Conservation (phyloP, 2,329 filamentous ascomycete species). For the Calonectria crousiana region DNA sequence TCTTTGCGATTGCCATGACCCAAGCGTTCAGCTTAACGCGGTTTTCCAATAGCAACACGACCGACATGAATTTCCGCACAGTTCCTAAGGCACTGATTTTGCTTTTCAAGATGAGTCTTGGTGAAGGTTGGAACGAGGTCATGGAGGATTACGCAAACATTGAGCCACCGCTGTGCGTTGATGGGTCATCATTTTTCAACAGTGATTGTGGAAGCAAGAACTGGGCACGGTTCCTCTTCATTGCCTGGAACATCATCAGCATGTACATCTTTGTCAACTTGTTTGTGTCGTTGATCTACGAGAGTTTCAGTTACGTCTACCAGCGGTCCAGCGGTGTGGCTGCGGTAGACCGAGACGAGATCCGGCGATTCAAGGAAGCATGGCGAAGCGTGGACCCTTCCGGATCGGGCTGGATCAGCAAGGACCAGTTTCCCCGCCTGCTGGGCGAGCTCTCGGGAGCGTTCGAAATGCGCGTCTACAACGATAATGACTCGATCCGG, state of each 20-base stretch:
- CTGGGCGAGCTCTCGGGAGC: slow-evolving; percentile 93
- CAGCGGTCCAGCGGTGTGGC: slow-evolving; percentile 95
- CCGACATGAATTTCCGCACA: slow-evolving; percentile 90
- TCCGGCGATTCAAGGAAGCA: slow-evolving; percentile 96
- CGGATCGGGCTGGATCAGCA: slow-evolving; percentile 90
- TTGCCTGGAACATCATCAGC: slow-evolving; percentile 98
- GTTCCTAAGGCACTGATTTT: slow-evolving; percentile 95
- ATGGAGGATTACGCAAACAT: slow-evolving; percentile 96
- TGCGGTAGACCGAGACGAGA: slow-evolving; percentile 91
- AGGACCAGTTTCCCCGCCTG: slow-evolving; percentile 88
- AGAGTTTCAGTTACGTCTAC: slow-evolving; percentile 99
- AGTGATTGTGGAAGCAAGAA: slow-evolving; percentile 93
- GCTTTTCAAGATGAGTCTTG: slow-evolving; percentile 91
- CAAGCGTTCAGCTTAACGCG: slow-evolving; percentile 96
- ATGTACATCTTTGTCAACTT: slow-evolving; percentile 99
- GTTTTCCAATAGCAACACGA: slow-evolving; percentile 76
- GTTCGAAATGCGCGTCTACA: slow-evolving; percentile 97
- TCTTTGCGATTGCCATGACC: slow-evolving; percentile 95
- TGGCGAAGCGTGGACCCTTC: slow-evolving; percentile 96
- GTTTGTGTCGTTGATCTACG: slow-evolving; percentile 98
- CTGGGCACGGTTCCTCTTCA: slow-evolving; percentile 92
- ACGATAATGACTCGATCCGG: slow-evolving; percentile 88
- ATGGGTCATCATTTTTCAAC: slow-evolving; percentile 78
- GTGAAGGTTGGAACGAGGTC: slow-evolving; percentile 95
- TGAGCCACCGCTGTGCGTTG: slow-evolving; percentile 83